Base-by-base conservation (phyloP, 345 rosid species). In the Acer saccharum region DNA sequence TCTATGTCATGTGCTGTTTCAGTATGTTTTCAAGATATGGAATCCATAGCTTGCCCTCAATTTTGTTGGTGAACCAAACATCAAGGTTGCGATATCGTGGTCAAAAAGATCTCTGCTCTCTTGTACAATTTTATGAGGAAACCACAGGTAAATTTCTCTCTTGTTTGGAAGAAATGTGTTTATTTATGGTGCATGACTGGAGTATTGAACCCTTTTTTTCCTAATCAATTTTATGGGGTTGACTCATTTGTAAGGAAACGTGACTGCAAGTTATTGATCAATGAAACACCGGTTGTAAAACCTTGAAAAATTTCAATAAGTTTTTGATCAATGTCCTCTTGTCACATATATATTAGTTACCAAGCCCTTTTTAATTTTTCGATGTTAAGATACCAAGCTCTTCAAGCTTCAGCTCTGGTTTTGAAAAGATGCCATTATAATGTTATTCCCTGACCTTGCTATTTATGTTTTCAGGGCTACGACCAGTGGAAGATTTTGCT, bases 11-110 rank as follows among this genome's bases (percentile, higher is more conserved):
- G 52, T 46, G 44, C 62, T 67, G 25, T 79, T 78, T 82, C 90
- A 94, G 98, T 80, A 71, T 94, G 58, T 94, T 89, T 82, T 96
- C 97, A 13, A 88, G 87, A 81, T 91, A 89, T 78, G 98, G 98
- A 78, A 88, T 95, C 76, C 99, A 86, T 81, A 90, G 97, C 82
- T 78, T 95, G 81, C 98, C 98, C 20, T 84, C 95, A 69, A 80
- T 95, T 76, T 65, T 95, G 35, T 75, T 94, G 80, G 82, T 91
- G 71, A 91, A 91, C 80, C 91, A 87, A 82, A 91, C 92, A 66
- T 84, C 87, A 48, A 90, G 68, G 74, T 82, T 77, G 52, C 89
- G 65, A 23, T 92, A 91, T 81, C 84, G 13, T 58, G 98, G 97
- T 72, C 87, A 84, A 18, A 93, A 90, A 82, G 83, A 88, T 82